Evolutionary conservation across 345 rosid species (phyloP).

Genomic region (Passiflora organensis): DNA sequence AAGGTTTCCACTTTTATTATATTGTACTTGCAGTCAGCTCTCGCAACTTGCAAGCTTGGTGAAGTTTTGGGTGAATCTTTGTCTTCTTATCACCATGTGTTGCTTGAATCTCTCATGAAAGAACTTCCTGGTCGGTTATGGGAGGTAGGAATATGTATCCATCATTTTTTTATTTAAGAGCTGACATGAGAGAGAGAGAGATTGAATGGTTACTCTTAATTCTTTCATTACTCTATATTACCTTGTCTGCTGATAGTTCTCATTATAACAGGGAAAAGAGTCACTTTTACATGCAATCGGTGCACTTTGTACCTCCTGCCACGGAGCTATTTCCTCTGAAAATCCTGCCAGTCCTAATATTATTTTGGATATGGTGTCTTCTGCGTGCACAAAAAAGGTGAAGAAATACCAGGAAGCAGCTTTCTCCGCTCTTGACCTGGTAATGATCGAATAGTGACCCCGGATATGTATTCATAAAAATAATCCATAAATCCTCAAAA

Average conservation of each 20-base stretch:
- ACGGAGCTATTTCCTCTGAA: slow-evolving; percentile 54
- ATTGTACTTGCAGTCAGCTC: slow-evolving; percentile 60
- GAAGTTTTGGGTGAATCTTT: slow-evolving; percentile 83
- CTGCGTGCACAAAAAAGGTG: slow-evolving; percentile 70
- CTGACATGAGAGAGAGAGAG: too few relatives aligned
- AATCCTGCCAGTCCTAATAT: slow-evolving; percentile 52
- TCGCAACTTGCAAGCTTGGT: slow-evolving; percentile 72
- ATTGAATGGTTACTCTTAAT: background rate
- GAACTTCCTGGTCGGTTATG: slow-evolving; percentile 92
- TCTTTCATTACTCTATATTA: background rate
- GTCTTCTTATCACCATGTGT: slow-evolving; percentile 49
- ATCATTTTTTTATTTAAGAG: too few relatives aligned
- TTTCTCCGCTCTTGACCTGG: slow-evolving; percentile 72
- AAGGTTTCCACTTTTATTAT: slow-evolving; percentile 4
- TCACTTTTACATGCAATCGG: slow-evolving; percentile 72
- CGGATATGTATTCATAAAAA: background rate
- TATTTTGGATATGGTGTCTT: slow-evolving; percentile 56
- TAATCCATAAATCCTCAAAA: background rate
- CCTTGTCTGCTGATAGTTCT: slow-evolving; percentile 15
- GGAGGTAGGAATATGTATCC: slow-evolving; percentile 60
- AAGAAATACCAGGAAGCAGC: slow-evolving; percentile 86
- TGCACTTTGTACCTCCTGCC: slow-evolving; percentile 72
- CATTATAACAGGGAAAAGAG: slow-evolving; percentile 75
- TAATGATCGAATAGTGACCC: slow-evolving; percentile 15
- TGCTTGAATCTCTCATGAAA: slow-evolving; percentile 61